Evolutionary conservation across 2,329 filamentous ascomycete genomes (phyloP).

Genomic region (Colletotrichum sp.): DNA sequence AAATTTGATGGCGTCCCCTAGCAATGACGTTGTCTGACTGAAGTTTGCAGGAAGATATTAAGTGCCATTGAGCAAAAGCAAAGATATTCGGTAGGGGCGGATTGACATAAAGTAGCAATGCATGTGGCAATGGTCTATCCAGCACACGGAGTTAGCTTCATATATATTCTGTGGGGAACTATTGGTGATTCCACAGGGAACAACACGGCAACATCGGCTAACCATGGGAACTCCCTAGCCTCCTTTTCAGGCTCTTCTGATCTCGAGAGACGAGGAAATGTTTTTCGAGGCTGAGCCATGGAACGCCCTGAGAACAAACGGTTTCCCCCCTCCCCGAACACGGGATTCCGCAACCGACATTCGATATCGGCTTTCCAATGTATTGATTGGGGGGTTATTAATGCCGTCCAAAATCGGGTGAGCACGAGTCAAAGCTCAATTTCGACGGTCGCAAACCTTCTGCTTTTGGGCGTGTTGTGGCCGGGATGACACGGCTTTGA

Average conservation of each 20-base stretch:
- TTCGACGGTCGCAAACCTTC: background rate
- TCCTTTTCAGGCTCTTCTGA: background rate
- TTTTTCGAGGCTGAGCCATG: background rate
- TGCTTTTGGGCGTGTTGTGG: background rate
- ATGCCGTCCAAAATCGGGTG: background rate
- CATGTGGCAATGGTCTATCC: background rate
- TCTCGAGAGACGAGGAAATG: background rate
- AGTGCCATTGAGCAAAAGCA: background rate
- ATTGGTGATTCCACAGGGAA: background rate
- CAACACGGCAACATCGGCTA: background rate
- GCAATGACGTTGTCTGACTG: background rate
- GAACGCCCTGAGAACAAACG: background rate
- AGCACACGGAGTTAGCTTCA: background rate
- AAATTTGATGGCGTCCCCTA: background rate
- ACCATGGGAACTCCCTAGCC: background rate
- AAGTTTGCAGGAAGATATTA: background rate
- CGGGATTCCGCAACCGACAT: background rate
- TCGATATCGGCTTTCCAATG: background rate
- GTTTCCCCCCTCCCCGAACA: accelerated
- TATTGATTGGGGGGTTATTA: background rate
- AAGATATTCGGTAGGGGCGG: background rate
- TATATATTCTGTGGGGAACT: background rate
- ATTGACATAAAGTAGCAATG: background rate
- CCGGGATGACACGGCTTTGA: background rate
- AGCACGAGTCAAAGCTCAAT: slow-evolving; percentile 11